Evolutionary conservation across 2,329 filamentous ascomycete species (phyloP), one percentile per base, ranked within the genome.

Genomic region (Stemphylium vesicarium): DNA sequence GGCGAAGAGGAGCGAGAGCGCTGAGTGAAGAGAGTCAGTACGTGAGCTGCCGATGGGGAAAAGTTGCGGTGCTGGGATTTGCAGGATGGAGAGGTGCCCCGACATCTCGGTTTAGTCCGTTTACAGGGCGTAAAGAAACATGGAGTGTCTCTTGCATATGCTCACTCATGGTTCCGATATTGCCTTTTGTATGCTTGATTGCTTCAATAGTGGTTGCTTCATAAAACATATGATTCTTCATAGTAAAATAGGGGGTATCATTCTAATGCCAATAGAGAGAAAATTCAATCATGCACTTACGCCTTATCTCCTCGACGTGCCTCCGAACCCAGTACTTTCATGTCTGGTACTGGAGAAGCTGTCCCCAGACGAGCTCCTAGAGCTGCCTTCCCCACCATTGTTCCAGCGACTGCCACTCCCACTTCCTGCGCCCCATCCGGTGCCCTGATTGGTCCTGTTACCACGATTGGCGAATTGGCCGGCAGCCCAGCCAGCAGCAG

Each of bases 251-350:
- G 37, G 48, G 65, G 71, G 67, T 73, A 73, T 73, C 72, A 68
- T 69, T 68, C 69, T 61, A 40, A 62, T 55, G 60, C 63, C 59
- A 67, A 37, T 13, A 29, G 50, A 60, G 45, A 63, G 45, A 63
- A 31, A 41, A 12, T 16, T 13, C 1, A 16, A 24, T 16, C 38
- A 12, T 15, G n/a, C n/a, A n/a, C n/a, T n/a, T n/a, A 35, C 40
- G 12, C 38, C 51, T 72, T 42, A 77, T 57, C 74, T 60, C n/a
- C 75, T 59, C 16, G 70, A 84, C 0, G 89, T 91, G 8, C 86
- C 88, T 8, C 89, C 89, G 68, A 90, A 92, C 0, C 89, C 89
- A 0, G 88, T 91, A 64, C 87, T 90, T 64, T 88, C 84, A 64
- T 88, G 82, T 48, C 84, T 82, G 12, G 81, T 78, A 7, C 79